These are phyloP conservation scores for Fusarium drepaniforme DNA, from an alignment of 2,329 filamentous ascomycete genomes.

Conservation along the genomic window DNA sequence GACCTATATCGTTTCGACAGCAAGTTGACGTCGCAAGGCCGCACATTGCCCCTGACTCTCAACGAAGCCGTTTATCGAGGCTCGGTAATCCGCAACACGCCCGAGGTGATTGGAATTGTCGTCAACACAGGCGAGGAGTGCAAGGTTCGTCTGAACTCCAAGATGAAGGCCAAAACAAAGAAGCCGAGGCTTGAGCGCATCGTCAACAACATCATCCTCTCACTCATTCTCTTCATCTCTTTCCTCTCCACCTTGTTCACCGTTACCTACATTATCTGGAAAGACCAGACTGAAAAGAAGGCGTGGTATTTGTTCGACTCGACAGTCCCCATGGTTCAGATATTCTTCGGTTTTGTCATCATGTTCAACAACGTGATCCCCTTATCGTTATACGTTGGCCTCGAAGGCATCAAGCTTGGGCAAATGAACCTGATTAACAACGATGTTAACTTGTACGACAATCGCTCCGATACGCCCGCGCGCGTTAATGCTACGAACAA, in stretches of 20 bases:
- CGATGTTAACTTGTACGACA: background rate
- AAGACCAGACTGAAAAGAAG: background rate
- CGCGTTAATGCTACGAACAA: background rate
- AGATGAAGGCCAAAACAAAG: background rate
- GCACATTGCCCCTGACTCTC: background rate
- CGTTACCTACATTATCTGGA: background rate
- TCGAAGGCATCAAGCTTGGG: background rate
- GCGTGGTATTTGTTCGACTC: background rate
- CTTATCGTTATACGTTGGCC: background rate
- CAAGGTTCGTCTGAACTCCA: slow-evolving; percentile 3
- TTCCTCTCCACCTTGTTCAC: background rate
- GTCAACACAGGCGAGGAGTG: slow-evolving; percentile 9
- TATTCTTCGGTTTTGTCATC: background rate
- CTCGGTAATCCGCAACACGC: slow-evolving; percentile 74
- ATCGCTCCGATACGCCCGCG: background rate
- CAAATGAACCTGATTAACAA: background rate
- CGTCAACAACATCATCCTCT: background rate
- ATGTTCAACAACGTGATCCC: background rate
- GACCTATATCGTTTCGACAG: background rate
- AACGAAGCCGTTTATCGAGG: slow-evolving; percentile 8
- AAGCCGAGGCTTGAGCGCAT: background rate
- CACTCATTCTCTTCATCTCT: background rate
- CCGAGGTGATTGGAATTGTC: slow-evolving; percentile 65
- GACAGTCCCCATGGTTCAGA: background rate
- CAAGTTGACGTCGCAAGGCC: background rate